Conservation (phyloP, 345 rosid genomes). For the Moricandia moricandioides region DNA sequence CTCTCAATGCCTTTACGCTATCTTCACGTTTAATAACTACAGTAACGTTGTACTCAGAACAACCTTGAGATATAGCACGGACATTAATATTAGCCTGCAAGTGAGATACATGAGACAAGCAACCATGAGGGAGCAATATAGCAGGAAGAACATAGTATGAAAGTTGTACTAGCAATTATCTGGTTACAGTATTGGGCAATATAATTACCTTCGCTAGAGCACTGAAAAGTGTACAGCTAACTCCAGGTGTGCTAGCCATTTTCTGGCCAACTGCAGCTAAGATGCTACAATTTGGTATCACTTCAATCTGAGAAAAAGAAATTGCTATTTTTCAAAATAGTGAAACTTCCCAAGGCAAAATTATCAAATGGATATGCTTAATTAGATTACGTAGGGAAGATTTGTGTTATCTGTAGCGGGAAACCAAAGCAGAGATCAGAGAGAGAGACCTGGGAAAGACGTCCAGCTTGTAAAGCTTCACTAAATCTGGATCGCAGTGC, state of each 20-base stretch:
- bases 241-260: slow-evolving; percentile 99
- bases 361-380: neutral
- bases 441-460: slow-evolving; percentile 82
- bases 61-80: slow-evolving; percentile 99
- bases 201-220: slow-evolving; percentile 83
- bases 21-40: slow-evolving; percentile 88
- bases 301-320: slow-evolving; percentile 63
- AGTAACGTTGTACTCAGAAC: slow-evolving; percentile 95
- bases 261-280: slow-evolving; percentile 97
- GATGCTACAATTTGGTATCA: slow-evolving; percentile 89
- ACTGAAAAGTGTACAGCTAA: slow-evolving; percentile 93
- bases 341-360: neutral
- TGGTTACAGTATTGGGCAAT: slow-evolving; percentile 3
- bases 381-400: neutral
- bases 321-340: slow-evolving; percentile 18
- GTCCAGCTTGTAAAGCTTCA: slow-evolving; percentile 90
- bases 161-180: neutral
- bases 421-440: slow-evolving; percentile 11
- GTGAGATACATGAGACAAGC: neutral
- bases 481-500: slow-evolving; percentile 79
- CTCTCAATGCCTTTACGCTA: slow-evolving; percentile 86
- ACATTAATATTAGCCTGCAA: slow-evolving; percentile 90
- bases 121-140: neutral
- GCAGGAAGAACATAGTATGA: neutral
- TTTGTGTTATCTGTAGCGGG: neutral